Evolutionary conservation across 2,329 filamentous ascomycete genomes (phyloP).

Genomic region (Diaporthe humulicola): DNA sequence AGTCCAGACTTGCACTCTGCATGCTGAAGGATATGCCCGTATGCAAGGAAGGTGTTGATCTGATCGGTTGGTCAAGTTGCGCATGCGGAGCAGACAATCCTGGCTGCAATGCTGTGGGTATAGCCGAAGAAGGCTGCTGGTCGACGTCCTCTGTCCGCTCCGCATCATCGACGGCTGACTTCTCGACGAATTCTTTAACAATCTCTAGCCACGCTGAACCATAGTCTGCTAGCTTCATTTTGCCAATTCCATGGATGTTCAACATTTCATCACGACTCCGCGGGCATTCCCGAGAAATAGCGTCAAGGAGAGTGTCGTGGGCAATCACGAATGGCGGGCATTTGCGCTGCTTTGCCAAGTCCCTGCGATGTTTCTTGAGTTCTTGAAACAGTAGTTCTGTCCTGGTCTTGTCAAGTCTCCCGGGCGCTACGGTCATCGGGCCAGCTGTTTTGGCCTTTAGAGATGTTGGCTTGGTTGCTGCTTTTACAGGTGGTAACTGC

Average conservation of each 20-base stretch:
- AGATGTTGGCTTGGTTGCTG: neutral
- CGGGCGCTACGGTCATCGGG: too few species aligned
- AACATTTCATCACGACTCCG: constrained; percentile 15
- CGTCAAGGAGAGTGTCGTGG: constrained; percentile 13
- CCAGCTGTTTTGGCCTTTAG: neutral
- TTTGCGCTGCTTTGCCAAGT: constrained; percentile 19
- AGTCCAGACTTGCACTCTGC: constrained; percentile 6
- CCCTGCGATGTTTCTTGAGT: constrained; percentile 24
- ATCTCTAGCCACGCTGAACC: constrained; percentile 35
- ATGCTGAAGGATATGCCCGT: constrained; percentile 24
- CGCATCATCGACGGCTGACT: neutral
- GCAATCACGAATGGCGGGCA: constrained; percentile 28
- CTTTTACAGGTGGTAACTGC: neutral
- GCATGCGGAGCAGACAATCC: neutral
- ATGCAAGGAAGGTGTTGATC: neutral
- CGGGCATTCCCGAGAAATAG: constrained; percentile 25
- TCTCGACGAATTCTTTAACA: constrained; percentile 5
- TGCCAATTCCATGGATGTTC: constrained; percentile 26
- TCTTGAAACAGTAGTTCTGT: constrained; percentile 21
- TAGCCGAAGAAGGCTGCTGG: neutral
- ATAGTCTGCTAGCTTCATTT: constrained; percentile 5
- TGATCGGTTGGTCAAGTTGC: neutral
- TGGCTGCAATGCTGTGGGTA: neutral
- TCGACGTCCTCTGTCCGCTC: too few species aligned
- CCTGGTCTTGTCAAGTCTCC: neutral